Percentiles rank a stretch among this genome's conserved stretches.
Evolutionary conservation across 1,284 basidiomycete genomes (phyloP).

Genomic region (Pterulicium gracile): DNA sequence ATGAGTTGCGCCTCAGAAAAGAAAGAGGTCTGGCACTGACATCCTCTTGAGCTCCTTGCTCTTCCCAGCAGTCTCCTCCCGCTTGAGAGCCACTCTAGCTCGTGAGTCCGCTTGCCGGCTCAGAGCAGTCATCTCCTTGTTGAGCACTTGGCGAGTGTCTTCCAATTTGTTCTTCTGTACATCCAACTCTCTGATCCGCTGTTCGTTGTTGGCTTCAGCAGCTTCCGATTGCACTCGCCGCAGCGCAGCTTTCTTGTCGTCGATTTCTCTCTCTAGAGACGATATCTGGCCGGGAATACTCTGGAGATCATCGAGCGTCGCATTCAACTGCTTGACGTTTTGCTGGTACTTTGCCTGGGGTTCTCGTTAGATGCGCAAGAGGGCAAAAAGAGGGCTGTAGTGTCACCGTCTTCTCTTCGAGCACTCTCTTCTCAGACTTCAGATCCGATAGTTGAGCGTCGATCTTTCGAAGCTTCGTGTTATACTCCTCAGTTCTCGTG

Average conservation of each 20-base stretch:
- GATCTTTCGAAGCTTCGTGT: conserved; percentile 38
- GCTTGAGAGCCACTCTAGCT: conserved; percentile 73
- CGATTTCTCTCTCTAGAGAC: conserved; percentile 51
- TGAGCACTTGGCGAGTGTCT: conserved; percentile 60
- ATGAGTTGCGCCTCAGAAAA: conserved; percentile 2
- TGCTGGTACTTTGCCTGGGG: conserved; percentile 8
- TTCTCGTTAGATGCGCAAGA: conserved; percentile 36
- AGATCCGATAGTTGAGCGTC: conserved; percentile 41
- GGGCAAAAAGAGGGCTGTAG: conserved; percentile 5
- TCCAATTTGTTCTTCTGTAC: conserved; percentile 54
- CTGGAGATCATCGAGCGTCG: conserved; percentile 53
- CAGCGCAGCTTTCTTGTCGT: conserved; percentile 53
- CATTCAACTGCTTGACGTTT: conserved; percentile 31
- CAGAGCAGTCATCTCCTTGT: conserved; percentile 61
- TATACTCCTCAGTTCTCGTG: conserved; percentile 47
- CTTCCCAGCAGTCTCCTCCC: conserved; percentile 58
- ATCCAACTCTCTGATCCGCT: conserved; percentile 50
- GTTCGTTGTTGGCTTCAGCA: conserved; percentile 55
- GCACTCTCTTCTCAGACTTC: conserved; percentile 38
- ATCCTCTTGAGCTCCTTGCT: conserved; percentile 51
- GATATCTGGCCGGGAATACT: conserved; percentile 47
- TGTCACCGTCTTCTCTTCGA: conserved; percentile 56
- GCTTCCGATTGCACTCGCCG: conserved; percentile 50
- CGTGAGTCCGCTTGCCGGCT: conserved; percentile 78
- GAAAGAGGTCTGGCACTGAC: conserved; percentile 33